These are phyloP conservation scores for Epichloe elymi DNA, from an alignment of 2,329 filamentous ascomycete genomes.

Conservation along the genomic window DNA sequence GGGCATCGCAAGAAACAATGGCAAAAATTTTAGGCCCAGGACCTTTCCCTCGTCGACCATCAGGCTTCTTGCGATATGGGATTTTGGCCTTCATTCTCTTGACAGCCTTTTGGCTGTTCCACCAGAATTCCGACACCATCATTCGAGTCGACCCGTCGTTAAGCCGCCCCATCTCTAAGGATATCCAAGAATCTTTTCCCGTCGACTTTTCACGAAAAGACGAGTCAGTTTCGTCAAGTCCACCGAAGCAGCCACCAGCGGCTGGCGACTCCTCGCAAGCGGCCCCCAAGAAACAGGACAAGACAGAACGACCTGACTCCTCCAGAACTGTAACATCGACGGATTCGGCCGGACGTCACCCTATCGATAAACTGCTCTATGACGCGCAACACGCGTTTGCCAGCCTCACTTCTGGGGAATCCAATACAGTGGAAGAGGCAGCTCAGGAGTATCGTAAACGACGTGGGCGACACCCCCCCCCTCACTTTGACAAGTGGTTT, in stretches of 20 bases:
- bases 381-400: conserved; percentile 29
- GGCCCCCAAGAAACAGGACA: background rate
- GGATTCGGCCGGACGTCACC: conserved; percentile 21
- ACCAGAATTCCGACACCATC: conserved; percentile 7
- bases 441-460: conserved; percentile 44
- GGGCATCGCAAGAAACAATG: conserved; percentile 1
- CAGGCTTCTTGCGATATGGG: conserved; percentile 29
- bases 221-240: background rate
- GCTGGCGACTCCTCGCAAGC: background rate
- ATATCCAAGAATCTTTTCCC: background rate
- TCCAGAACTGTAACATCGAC: background rate
- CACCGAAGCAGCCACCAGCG: background rate
- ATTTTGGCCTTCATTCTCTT: conserved; percentile 24
- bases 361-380: conserved; percentile 39
- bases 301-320: conserved; percentile 1
- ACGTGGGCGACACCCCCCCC: conserved; percentile 46
- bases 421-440: conserved; percentile 37
- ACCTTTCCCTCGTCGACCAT: conserved; percentile 14
- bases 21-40: conserved; percentile 6
- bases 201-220: background rate
- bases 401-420: conserved; percentile 28
- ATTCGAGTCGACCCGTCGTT: background rate
- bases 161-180: background rate
- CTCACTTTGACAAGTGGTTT: conserved; percentile 49
- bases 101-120: conserved; percentile 18